Conservation (phyloP, 176 grass and related monocot species). For the Avena insularis region DNA sequence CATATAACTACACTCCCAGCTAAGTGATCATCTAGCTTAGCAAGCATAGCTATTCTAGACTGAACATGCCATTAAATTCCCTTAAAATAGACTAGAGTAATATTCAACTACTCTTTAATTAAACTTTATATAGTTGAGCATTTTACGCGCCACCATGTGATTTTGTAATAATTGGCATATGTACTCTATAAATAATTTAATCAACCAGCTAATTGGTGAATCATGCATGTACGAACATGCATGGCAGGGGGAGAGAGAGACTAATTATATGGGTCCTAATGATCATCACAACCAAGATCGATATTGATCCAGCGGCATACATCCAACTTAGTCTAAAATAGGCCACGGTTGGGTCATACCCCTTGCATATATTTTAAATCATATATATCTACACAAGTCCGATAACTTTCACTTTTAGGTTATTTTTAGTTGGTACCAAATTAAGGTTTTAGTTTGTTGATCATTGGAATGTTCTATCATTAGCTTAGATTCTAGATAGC, state of each 20-base stretch:
- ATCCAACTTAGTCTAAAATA: conserved; percentile 49
- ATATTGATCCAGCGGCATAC: conserved; percentile 43
- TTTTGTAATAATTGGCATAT: conserved; percentile 53
- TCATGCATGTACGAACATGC: conserved; percentile 45
- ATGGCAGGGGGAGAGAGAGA: background rate
- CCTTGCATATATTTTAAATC: conserved; percentile 32
- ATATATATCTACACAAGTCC: conserved; percentile 25
- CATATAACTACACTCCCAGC: background rate
- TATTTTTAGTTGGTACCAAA: conserved; percentile 47
- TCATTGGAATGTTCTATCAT: too few species aligned
- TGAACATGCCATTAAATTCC: background rate
- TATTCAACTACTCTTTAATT: conserved; percentile 20
- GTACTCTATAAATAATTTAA: conserved; percentile 45
- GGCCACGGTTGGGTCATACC: conserved; percentile 43
- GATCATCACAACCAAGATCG: conserved; percentile 54
- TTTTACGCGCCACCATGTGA: conserved; percentile 52
- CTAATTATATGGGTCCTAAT: background rate
- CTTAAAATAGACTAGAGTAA: background rate
- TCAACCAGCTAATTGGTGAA: conserved; percentile 53
- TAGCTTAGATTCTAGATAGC: too few species aligned
- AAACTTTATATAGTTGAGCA: conserved; percentile 13
- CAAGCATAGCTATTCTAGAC: conserved; percentile 24
- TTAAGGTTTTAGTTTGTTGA: background rate
- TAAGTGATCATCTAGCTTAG: conserved; percentile 33
- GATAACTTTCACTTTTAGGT: conserved; percentile 37